Evolutionary conservation across 1,284 basidiomycete species (phyloP).

Genomic region (Mixia osmundae): DNA sequence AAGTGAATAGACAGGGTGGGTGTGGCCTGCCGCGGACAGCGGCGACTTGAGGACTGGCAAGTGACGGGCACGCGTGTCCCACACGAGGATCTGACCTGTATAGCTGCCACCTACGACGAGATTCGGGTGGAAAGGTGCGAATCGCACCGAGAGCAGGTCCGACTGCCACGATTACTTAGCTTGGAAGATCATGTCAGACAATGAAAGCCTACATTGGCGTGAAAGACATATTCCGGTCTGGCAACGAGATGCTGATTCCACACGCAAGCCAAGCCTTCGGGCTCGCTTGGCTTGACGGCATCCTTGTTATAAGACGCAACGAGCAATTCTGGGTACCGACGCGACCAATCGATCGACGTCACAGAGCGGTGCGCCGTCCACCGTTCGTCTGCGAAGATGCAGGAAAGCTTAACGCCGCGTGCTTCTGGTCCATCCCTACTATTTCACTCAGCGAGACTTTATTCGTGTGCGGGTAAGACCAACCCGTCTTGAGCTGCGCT

Average conservation of each 20-base stretch:
- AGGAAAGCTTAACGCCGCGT: conserved; percentile 59
- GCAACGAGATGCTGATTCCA: conserved; percentile 93
- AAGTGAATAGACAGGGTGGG: conserved; percentile 94
- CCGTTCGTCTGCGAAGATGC: conserved; percentile 68
- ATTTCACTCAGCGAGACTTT: too few species aligned
- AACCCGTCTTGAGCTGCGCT: too few species aligned
- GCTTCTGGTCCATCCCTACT: conserved; percentile 67
- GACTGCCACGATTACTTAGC: conserved; percentile 37
- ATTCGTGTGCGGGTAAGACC: too few species aligned
- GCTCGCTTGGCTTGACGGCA: conserved; percentile 65
- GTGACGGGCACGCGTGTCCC: conserved; percentile 84
- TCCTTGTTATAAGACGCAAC: conserved; percentile 95
- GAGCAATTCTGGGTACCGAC: conserved; percentile 76
- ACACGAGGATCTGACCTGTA: conserved; percentile 88
- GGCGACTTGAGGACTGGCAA: conserved; percentile 94
- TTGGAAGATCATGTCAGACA: not conserved
- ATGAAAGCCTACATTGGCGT: conserved; percentile 47
- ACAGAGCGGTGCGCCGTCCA: conserved; percentile 77
- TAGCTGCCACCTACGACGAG: conserved; percentile 94
- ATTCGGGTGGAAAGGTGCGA: conserved; percentile 94
- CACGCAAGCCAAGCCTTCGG: conserved; percentile 85
- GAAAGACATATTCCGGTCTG: conserved; percentile 90
- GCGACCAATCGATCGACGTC: conserved; percentile 74
- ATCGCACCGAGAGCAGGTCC: conserved; percentile 83
- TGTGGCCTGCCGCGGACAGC: conserved; percentile 78